Evolutionary conservation across 352 stramenopile species (phyloP), one percentile per base, ranked within the genome.

Genomic region (Globisporangium sylvaticum): DNA sequence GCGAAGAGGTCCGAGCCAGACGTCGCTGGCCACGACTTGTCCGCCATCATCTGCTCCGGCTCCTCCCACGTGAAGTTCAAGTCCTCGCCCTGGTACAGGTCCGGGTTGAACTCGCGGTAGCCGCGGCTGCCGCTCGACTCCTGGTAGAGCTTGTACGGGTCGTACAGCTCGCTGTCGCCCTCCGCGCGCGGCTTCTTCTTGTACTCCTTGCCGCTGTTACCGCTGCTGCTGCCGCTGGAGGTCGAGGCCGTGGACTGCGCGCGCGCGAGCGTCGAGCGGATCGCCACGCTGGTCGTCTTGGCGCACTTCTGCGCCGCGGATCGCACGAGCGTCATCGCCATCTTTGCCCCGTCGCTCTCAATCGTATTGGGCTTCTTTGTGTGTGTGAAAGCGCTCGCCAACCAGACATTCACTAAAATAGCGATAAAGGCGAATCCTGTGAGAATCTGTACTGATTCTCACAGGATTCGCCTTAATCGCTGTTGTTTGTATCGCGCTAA

Each of bases 11-110:
- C 84, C 15, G 86, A 80, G 71, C 83, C 84, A 1, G 86, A 86
- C 18, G 88, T 96, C 52, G 79, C 68, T 1, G 88, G 88, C 88
- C 88, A 96, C 70, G 83, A 93, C 75, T 96, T 96, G 76, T 96
- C 88, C 39, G 86, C 84, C 88, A 96, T 96, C 75, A 96, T 79
- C 46, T 89, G 72, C 59, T 88, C 84, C 4, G 84, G 83, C 68
- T 92, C 86, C 60, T 79, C 72, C 86, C 86, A 94, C 77, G 83
- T 76, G 25, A 79, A 89, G 52, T 89, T 74, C 54, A 76, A 64
- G 50, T 84, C 68, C 44, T 87, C 74, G 66, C 72, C 75, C 50
- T 82, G 74, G 46, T 87, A 75, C 55, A 81, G 50, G 61, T 94
- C 85, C 55, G 83, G 78, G 71, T 92, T 92, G 64, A 91, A 94